phyloP scores from a whole-genome alignment of 176 grass and related monocot genomes.

The Echinochloa phyllopogon region DNA sequence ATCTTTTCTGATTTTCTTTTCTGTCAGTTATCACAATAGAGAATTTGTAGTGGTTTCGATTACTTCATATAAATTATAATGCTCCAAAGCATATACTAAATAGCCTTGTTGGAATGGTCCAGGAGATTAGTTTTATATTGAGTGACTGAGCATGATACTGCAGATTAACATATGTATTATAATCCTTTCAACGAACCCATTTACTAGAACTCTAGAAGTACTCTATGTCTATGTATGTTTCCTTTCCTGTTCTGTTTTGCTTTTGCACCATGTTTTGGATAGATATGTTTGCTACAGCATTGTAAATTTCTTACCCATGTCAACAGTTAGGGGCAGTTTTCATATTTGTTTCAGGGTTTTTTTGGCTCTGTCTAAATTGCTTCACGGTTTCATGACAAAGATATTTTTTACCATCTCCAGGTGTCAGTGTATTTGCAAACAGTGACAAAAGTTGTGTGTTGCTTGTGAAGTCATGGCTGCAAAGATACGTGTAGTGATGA shows the following conservation, averaged over 20 bases:
- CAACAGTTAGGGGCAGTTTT: neutral
- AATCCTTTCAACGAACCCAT: neutral
- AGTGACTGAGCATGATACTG: neutral
- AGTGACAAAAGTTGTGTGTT: neutral
- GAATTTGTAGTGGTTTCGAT: neutral
- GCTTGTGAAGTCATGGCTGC: conserved; percentile 32
- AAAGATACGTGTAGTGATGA: conserved; percentile 64
- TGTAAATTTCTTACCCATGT: neutral
- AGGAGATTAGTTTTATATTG: neutral
- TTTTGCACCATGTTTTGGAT: neutral
- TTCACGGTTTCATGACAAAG: neutral
- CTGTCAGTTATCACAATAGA: neutral
- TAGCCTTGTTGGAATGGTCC: neutral
- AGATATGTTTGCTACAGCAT: neutral
- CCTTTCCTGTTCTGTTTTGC: neutral
- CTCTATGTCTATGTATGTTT: neutral
- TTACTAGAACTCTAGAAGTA: neutral
- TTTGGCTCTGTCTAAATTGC: neutral
- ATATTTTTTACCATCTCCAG: neutral
- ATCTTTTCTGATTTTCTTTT: neutral
- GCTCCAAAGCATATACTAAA: neutral
- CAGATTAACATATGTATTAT: neutral
- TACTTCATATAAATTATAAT: neutral
- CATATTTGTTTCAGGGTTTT: neutral
- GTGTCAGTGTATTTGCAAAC: conserved; percentile 3